A percentile compares a stretch with the other conserved stretches of the same genome.
phyloP scores from a whole-genome alignment of 148 eudicot genomes.

The Polygonum maritimum region DNA sequence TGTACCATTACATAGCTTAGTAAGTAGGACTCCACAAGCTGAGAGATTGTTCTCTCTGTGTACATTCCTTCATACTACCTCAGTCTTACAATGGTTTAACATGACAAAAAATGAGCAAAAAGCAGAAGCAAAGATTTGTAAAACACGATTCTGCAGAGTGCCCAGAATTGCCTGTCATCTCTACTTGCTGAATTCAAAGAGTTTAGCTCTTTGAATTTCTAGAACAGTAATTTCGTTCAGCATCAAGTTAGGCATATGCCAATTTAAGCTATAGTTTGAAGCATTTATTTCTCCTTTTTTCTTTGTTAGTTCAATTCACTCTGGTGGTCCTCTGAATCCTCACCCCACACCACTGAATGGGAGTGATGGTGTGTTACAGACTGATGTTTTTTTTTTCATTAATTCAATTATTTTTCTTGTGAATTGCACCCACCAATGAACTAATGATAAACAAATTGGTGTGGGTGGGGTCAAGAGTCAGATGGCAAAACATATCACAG shows the following conservation, averaged over 20 bases:
- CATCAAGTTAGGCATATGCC: background rate
- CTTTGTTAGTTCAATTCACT: background rate
- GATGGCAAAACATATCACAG: background rate
- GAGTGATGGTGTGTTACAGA: background rate
- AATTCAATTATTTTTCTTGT: background rate
- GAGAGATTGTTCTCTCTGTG: background rate
- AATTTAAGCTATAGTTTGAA: background rate
- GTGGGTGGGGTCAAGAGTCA: constrained; percentile 2
- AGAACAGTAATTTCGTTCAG: background rate
- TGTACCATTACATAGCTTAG: background rate
- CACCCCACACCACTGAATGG: background rate
- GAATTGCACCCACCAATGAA: background rate
- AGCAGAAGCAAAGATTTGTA: background rate
- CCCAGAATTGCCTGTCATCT: background rate
- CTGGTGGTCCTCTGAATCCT: background rate
- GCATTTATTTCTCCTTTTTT: background rate
- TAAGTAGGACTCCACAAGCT: background rate
- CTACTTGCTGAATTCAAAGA: background rate
- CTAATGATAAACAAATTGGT: background rate
- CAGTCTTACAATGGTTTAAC: background rate
- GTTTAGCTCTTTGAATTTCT: background rate
- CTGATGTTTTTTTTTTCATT: background rate
- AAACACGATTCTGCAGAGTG: background rate
- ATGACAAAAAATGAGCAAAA: background rate
- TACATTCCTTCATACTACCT: constrained; percentile 2